Evolutionary conservation across 2,329 filamentous ascomycete genomes (phyloP).

Genomic region (Huntiella omanensis): DNA sequence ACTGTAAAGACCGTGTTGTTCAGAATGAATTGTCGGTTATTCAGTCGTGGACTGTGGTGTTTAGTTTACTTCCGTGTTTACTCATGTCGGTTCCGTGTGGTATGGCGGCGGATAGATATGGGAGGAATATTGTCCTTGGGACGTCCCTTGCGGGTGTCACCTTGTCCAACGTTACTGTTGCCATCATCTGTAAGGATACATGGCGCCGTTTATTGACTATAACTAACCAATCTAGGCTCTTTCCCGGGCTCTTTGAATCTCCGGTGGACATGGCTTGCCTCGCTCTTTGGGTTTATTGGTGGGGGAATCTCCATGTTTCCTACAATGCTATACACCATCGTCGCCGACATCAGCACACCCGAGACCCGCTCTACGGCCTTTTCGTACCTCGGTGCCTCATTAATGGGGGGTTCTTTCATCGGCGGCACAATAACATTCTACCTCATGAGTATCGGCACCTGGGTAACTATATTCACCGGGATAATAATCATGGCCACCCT

Average conservation of each 20-base stretch:
- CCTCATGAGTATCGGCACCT: constrained; percentile 11
- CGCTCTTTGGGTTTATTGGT: constrained; percentile 12
- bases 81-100: constrained; percentile 13
- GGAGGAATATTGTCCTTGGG: constrained; percentile 10
- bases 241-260: constrained; percentile 11
- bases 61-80: constrained; percentile 12
- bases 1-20: constrained; percentile 13
- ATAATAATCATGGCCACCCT: constrained; percentile 7
- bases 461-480: constrained; percentile 11
- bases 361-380: constrained; percentile 12
- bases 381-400: constrained; percentile 12
- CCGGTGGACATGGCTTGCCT: constrained; percentile 11
- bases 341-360: constrained; percentile 11
- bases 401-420: constrained; percentile 11
- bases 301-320: constrained; percentile 13
- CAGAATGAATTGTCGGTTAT: constrained; percentile 14
- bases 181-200: constrained; percentile 9
- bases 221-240: constrained; percentile 2
- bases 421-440: constrained; percentile 13
- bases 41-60: constrained; percentile 12
- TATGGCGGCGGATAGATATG: constrained; percentile 13
- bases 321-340: constrained; percentile 13
- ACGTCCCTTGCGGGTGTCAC: constrained; percentile 11
- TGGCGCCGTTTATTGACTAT: neutral
- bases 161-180: constrained; percentile 5